Evolutionary conservation across 2,329 filamentous ascomycete species (phyloP), one percentile per base, ranked within the genome.

Genomic region (Leptographium lundbergii): DNA sequence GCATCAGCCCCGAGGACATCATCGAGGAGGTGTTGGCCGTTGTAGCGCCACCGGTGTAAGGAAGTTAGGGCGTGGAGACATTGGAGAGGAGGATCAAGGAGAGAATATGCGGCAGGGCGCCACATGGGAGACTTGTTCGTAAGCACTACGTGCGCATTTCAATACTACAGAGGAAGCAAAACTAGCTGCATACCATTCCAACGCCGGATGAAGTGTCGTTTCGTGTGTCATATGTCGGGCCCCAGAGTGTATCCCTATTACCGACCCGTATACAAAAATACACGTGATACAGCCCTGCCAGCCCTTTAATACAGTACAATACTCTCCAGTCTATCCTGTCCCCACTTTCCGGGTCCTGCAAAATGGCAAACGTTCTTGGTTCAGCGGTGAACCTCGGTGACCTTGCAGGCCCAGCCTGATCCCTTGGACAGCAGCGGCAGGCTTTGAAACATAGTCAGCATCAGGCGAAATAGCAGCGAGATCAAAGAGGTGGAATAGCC

Each of bases 351-450:
- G 6, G 19, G 27, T n/a, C 36, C 13, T 14, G 47, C 22, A 13
- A 22, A 13, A 4, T 7, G 17, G 22, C 47, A 10, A 25, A 25
- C 24, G 22, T 11, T 25, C 13, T 24, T 22, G 11, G 25, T 17
- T 34, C 14, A 57, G 55, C 22, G 86, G 67, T 81, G 79, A 62
- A 94, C 75, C 75, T 95, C 80, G 66, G 82, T 87, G 66, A 96
- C 77, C 75, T 86, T 91, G 78, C 91, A 96, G 67, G 88, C 77
- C 92, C 92, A 96, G 63, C 91, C 91, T 27, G 90, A 95, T 61
- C 83, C 83, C 70, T 89, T 81, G 65, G 84, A 85, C 61, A 96
- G 77, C 51, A 96, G 79, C 42, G 91, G 92, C 67, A 96, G 77
- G 80, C 91, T 95, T 95, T 24, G 59, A 29, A 6, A 10, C 36